Conservation (phyloP, 176 grass and related monocot species). For the Aechmea fasciata region DNA sequence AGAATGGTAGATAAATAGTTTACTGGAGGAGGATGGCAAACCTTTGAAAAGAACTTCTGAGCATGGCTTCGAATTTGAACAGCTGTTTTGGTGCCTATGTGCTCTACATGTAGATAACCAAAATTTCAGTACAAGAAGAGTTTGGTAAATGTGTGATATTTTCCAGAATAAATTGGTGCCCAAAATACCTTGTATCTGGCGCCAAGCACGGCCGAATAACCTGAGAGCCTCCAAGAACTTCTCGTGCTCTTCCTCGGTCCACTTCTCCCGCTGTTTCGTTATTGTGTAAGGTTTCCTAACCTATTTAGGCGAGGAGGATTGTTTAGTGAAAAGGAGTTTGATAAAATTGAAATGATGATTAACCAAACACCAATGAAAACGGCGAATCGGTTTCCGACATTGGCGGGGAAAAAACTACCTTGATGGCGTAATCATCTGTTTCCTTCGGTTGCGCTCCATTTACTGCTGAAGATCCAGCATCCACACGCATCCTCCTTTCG, state of each 20-base stretch:
- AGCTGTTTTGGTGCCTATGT: constrained; percentile 88
- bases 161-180: background rate
- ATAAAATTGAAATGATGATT: background rate
- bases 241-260: constrained; percentile 78
- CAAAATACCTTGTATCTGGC: constrained; percentile 75
- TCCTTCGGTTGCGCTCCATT: constrained; percentile 25
- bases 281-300: constrained; percentile 79
- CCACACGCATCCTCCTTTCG: background rate
- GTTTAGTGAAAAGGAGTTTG: background rate
- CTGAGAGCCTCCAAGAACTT: constrained; percentile 83
- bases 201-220: constrained; percentile 78
- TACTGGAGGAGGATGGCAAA: constrained; percentile 24
- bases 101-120: constrained; percentile 51
- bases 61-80: constrained; percentile 98
- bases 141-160: background rate
- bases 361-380: background rate
- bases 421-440: constrained; percentile 35
- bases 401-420: constrained; percentile 22
- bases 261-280: constrained; percentile 86
- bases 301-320: constrained; percentile 11
- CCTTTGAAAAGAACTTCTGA: constrained; percentile 99
- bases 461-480: constrained; percentile 4
- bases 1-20: constrained; percentile 12
- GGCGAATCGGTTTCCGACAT: background rate
- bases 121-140: constrained; percentile 27